phyloP scores from a whole-genome alignment of 176 grass and related monocot genomes.

The Guadua angustifolia region DNA sequence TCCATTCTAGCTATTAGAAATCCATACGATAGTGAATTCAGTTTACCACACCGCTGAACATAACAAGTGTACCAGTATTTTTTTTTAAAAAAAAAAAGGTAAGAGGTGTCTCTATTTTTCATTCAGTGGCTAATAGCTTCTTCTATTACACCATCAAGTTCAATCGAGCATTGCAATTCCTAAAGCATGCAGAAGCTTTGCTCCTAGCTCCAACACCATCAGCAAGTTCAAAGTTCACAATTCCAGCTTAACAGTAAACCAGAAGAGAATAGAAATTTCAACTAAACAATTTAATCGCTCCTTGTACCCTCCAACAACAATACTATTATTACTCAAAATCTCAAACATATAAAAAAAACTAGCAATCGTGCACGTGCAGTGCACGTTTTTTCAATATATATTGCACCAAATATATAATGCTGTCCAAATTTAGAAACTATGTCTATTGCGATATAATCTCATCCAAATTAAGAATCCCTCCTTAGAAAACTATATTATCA shows the following conservation, averaged over 20 bases:
- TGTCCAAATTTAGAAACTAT: no score
- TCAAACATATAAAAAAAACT: no score
- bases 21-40: conserved; percentile 1
- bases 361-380: no score
- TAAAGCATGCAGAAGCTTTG: neutral
- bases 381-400: no score
- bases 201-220: neutral
- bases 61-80: neutral
- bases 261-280: neutral
- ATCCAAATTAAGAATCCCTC: no score
- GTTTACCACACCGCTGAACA: neutral
- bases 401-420: no score
- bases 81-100: neutral
- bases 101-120: neutral
- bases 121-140: neutral
- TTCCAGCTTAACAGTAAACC: neutral
- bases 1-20: neutral
- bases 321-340: no score
- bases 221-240: neutral
- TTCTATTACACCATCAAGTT: neutral
- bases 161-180: conserved; percentile 13
- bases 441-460: no score
- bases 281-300: neutral
- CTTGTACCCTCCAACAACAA: no score
- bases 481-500: no score